A percentile compares a stretch with the other conserved stretches of the same genome.
These are phyloP conservation scores for Hanseniaspora jakobsenii DNA, from an alignment of 805 yeast species.

Conservation along the genomic window DNA sequence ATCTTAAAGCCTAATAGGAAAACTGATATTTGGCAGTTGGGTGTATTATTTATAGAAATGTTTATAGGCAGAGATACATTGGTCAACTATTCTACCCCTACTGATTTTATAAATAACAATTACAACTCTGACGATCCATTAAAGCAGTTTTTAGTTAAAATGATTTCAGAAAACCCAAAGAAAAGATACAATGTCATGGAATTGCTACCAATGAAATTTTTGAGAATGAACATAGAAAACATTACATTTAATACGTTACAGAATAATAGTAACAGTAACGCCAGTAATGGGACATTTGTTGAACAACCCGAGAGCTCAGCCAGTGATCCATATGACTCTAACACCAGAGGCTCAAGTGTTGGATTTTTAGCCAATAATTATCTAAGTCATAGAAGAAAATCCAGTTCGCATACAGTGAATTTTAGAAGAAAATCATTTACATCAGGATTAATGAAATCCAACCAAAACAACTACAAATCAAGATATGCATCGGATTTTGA, in stretches of 20 bases:
- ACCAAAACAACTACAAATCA: constrained; percentile 31
- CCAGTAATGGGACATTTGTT: constrained; percentile 10
- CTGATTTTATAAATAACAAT: constrained; percentile 42
- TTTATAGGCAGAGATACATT: constrained; percentile 48
- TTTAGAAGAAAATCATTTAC: constrained; percentile 33
- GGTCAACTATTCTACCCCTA: constrained; percentile 46
- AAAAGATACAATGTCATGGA: constrained; percentile 77
- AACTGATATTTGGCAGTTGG: constrained; percentile 90
- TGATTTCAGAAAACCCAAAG: constrained; percentile 53
- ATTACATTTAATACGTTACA: too few relatives aligned
- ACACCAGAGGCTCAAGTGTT: neutral
- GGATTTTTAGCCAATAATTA: neutral
- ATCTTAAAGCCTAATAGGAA: constrained; percentile 50
- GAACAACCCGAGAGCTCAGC: constrained; percentile 18
- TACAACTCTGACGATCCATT: constrained; percentile 43
- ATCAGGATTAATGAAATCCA: constrained; percentile 27
- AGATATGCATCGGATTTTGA: constrained; percentile 89
- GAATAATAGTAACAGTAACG: too few relatives aligned
- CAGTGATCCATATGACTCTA: neutral
- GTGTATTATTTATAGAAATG: constrained; percentile 59
- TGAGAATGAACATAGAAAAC: constrained; percentile 56
- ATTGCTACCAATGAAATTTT: constrained; percentile 66
- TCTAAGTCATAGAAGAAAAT: constrained; percentile 10
- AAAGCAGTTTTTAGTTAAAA: constrained; percentile 50
- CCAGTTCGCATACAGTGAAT: constrained; percentile 23